phyloP scores from a whole-genome alignment of 2,329 filamentous ascomycete genomes.

The Calycina herbarum region DNA sequence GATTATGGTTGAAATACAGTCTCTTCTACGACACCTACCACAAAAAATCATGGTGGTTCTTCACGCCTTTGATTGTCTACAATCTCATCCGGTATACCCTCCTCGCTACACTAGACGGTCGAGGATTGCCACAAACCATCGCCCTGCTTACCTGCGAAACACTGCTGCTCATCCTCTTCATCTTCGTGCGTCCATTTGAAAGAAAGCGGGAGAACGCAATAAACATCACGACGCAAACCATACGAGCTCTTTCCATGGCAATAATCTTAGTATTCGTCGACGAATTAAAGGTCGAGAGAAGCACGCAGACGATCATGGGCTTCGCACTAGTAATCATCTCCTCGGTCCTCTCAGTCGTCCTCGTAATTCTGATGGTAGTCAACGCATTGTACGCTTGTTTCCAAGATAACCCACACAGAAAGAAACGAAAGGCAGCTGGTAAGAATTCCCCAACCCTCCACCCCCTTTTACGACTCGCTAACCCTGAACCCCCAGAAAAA shows the following conservation, averaged over 20 bases:
- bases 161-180: conserved; percentile 67
- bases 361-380: conserved; percentile 84
- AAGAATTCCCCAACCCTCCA: conserved; percentile 43
- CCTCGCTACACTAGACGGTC: conserved; percentile 80
- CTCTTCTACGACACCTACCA: conserved; percentile 97
- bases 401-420: conserved; percentile 86
- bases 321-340: conserved; percentile 91
- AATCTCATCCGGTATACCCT: conserved; percentile 86
- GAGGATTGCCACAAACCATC: conserved; percentile 78
- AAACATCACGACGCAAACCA: conserved; percentile 86
- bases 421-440: conserved; percentile 85
- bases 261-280: conserved; percentile 94
- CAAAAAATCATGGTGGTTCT: conserved; percentile 94
- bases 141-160: conserved; percentile 77
- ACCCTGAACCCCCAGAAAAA: neutral
- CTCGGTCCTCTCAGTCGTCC: conserved; percentile 73
- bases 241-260: conserved; percentile 82
- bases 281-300: conserved; percentile 83
- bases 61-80: conserved; percentile 85
- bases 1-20: conserved; percentile 91
- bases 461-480: neutral
- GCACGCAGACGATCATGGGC: conserved; percentile 90
- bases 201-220: conserved; percentile 86
- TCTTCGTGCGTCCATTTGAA: conserved; percentile 85
- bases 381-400: conserved; percentile 82